Conservation (phyloP, 106 monocot genomes). For the Iris macrosiphon region DNA sequence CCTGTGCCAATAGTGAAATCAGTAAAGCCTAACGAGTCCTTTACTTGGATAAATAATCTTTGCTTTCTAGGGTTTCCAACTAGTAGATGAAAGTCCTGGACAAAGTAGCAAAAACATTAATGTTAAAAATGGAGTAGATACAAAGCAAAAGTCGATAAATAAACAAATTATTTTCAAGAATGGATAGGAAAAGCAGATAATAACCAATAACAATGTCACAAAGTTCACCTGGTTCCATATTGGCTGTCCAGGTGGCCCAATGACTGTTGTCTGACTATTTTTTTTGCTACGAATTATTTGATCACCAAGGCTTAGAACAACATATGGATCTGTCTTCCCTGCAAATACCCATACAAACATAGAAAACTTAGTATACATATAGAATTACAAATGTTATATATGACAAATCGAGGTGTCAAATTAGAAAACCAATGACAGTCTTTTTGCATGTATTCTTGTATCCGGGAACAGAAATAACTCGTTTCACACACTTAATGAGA, state of each 20-base stretch:
- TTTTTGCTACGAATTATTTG: constrained; percentile 90
- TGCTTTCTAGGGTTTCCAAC: constrained; percentile 82
- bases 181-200: too few relatives aligned
- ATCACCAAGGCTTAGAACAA: constrained; percentile 75
- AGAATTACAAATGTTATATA: background rate
- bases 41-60: constrained; percentile 63
- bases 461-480: too few relatives aligned
- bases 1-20: constrained; percentile 70
- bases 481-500: too few relatives aligned
- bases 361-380: background rate
- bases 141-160: background rate
- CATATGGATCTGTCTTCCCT: constrained; percentile 98
- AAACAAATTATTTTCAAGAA: background rate
- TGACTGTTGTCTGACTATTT: constrained; percentile 93
- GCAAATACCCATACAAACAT: constrained; percentile 6
- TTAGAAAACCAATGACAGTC: too few relatives aligned
- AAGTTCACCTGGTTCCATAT: constrained; percentile 90
- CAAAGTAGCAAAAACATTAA: constrained; percentile 5
- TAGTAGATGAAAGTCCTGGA: constrained; percentile 93
- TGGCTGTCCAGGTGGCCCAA: constrained; percentile 87
- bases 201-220: background rate
- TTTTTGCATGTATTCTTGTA: too few relatives aligned
- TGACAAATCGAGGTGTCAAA: background rate
- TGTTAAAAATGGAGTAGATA: background rate
- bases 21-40: constrained; percentile 71